Evolutionary conservation across 1,284 basidiomycete genomes (phyloP).

Genomic region (Vanrija sp.): DNA sequence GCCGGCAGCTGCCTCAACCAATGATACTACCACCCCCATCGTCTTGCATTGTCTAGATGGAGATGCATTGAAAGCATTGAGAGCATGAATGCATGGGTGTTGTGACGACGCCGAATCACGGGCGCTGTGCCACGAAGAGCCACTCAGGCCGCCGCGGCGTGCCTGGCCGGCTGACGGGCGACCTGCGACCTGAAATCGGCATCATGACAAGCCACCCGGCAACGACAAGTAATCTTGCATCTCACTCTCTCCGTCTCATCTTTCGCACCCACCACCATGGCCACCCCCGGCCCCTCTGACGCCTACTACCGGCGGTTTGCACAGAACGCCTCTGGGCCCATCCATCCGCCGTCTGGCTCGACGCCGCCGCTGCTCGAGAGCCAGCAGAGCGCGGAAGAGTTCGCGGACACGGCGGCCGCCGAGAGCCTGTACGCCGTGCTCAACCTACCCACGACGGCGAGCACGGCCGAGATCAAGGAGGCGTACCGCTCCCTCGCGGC

Average conservation of each 20-base stretch:
- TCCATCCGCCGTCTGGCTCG: slow-evolving; percentile 29
- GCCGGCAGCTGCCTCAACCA: too few relatives aligned
- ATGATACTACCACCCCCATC: too few relatives aligned
- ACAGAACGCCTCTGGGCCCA: slow-evolving; percentile 28
- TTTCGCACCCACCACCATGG: slow-evolving; percentile 11
- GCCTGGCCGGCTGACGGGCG: too few relatives aligned
- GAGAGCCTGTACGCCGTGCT: slow-evolving; percentile 40
- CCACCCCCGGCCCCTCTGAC: slow-evolving; percentile 43
- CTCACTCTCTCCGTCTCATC: not conserved
- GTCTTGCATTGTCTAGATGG: too few relatives aligned
- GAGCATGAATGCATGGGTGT: too few relatives aligned
- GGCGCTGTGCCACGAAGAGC: too few relatives aligned
- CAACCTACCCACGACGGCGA: slow-evolving; percentile 38
- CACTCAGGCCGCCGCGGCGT: too few relatives aligned
- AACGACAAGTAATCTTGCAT: not conserved
- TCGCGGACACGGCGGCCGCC: slow-evolving; percentile 4
- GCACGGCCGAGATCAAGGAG: slow-evolving; percentile 38
- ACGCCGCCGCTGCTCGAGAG: slow-evolving; percentile 25
- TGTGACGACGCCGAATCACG: too few relatives aligned
- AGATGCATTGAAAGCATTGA: too few relatives aligned
- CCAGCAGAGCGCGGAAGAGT: slow-evolving; percentile 3
- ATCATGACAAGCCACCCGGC: too few relatives aligned
- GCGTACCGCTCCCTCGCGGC: slow-evolving; percentile 45
- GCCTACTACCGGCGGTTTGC: slow-evolving; percentile 39
- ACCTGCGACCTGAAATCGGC: too few relatives aligned